Conservation (phyloP, 2,329 filamentous ascomycete genomes). For the Aspergillus ochraceus region DNA sequence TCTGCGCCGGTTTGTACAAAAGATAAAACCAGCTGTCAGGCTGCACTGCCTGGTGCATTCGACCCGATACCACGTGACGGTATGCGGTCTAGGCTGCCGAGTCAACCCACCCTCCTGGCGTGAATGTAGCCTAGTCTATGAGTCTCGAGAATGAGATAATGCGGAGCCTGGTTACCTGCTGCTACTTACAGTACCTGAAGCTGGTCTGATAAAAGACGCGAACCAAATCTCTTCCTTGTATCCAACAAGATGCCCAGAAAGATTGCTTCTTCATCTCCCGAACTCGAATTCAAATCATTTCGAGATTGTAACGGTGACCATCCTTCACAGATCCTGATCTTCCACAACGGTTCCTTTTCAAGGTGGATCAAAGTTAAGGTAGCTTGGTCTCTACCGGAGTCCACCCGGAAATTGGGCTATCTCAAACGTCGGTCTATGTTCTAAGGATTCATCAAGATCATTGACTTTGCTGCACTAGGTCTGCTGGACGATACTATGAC, state of each 20-base stretch:
- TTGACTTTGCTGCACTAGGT: slow-evolving; percentile 12
- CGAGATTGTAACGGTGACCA: slow-evolving; percentile 2
- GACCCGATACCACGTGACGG: neutral
- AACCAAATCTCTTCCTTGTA: neutral
- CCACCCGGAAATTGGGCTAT: slow-evolving; percentile 3
- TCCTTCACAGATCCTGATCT: slow-evolving; percentile 16
- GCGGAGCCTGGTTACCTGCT: neutral
- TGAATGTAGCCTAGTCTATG: too few relatives aligned
- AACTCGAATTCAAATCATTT: slow-evolving; percentile 3
- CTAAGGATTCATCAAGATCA: slow-evolving; percentile 10
- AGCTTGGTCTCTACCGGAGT: slow-evolving; percentile 5
- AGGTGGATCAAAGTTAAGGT: slow-evolving; percentile 14
- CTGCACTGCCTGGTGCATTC: neutral
- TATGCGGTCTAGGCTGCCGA: neutral
- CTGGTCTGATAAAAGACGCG: neutral
- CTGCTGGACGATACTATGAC: slow-evolving; percentile 18
- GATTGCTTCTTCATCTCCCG: slow-evolving; percentile 44
- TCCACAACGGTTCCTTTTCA: slow-evolving; percentile 6
- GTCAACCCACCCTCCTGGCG: neutral
- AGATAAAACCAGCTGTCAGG: neutral
- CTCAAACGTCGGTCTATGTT: slow-evolving; percentile 6
- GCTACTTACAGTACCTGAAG: too few relatives aligned
- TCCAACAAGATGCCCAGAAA: neutral
- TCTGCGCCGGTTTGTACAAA: neutral
- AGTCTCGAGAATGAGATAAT: too few relatives aligned